Evolutionary conservation across 495 filamentous ascomycete genomes (phyloP), one percentile per base, ranked within the genome.

Genomic region (Cercophora samala): DNA sequence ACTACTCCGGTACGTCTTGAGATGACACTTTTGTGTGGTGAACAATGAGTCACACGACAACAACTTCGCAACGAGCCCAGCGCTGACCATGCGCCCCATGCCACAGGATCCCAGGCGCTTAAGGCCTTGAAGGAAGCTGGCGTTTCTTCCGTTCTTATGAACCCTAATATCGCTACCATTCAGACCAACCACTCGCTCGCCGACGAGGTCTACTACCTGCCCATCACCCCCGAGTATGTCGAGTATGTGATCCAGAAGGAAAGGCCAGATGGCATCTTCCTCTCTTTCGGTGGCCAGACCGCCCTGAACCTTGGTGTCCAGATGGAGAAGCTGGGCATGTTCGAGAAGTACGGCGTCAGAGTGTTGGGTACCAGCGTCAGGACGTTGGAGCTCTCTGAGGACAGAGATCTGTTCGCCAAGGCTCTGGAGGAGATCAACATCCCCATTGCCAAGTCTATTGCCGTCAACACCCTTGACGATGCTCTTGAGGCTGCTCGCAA

Each of bases 141-240:
- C 32, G 96, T 97, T 51, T 89, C 93, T 75, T 97, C 95, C 5
- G 91, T 99, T 64, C 82, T 99, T 70, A 97, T 99, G 77, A 99
- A 99, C 78, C 95, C 95, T 60, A 99, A 99, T 77, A 98, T 99
- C 77, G 95, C 95, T 62, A 99, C 95, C 64, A 97, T 99, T 69
- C 95, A 99, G 80, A 99, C 95, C 22, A 96, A 94, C 70, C 95
- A 97, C 81, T 87, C 87, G 71, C 87, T 99, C 70, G 93, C 93
- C 64, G 95, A 99, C 78, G 97, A 99, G 83, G 92, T 99, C 66
- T 99, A 97, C 83, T 99, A 97, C 83, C 87, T 99, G 22, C 95
- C 95, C 22, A 93, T 99, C 73, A 98, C 92, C 42, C 89, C 92
- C 24, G 94, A 98, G 69, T 98, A 97, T 74, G 93, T 99, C 69